phyloP scores from a whole-genome alignment of 148 eudicot species.

The Arctostaphylos glauca region DNA sequence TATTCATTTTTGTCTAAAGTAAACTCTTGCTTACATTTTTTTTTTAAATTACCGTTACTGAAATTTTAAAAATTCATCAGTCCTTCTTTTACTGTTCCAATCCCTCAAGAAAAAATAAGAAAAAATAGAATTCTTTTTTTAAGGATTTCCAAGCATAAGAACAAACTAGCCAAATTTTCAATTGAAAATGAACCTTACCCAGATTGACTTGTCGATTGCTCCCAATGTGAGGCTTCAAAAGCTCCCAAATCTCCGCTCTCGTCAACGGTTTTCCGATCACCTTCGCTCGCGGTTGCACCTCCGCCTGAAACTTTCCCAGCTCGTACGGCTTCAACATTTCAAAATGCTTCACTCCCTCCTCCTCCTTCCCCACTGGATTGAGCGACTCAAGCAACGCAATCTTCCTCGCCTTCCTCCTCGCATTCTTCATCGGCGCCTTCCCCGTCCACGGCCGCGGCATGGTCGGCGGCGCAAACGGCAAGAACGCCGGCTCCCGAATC shows the following conservation, averaged over 20 bases:
- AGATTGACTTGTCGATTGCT: constrained; percentile 74
- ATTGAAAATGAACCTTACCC: constrained; percentile 39
- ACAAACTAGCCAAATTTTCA: neutral
- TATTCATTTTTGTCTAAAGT: neutral
- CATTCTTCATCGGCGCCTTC: constrained; percentile 73
- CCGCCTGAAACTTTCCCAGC: constrained; percentile 40
- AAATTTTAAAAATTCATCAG: neutral
- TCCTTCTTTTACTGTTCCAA: neutral
- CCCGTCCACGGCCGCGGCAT: constrained; percentile 99
- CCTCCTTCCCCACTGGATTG: constrained; percentile 20
- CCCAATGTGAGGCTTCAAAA: constrained; percentile 45
- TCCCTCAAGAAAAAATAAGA: neutral
- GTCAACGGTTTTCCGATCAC: constrained; percentile 74
- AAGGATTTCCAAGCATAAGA: neutral
- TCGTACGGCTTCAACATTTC: constrained; percentile 45
- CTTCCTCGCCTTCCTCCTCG: constrained; percentile 34
- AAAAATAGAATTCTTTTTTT: neutral
- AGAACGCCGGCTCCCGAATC: constrained; percentile 78
- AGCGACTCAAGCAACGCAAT: constrained; percentile 58
- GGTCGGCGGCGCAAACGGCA: constrained; percentile 87
- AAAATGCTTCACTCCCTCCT: constrained; percentile 32
- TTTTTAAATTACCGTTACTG: neutral
- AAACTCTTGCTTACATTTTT: neutral
- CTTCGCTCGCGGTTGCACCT: constrained; percentile 44
- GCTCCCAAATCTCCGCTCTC: constrained; percentile 52